phyloP scores from a whole-genome alignment of 257 asterid species.

The Ajuga chamaepitys region DNA sequence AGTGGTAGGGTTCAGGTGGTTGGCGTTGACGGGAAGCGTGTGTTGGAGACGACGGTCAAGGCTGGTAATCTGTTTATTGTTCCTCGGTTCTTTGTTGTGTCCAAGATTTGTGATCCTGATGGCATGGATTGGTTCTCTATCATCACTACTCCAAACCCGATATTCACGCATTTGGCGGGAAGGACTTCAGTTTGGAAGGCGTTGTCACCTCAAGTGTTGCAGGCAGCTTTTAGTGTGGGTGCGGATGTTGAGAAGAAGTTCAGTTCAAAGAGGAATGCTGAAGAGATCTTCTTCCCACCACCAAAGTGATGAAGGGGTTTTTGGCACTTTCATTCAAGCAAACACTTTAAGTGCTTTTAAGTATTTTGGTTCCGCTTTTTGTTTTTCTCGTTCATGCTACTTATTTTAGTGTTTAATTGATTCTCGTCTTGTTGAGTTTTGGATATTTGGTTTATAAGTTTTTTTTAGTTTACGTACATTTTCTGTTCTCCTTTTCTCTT shows the following conservation, averaged over 20 bases:
- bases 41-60: conserved; percentile 44
- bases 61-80: conserved; percentile 68
- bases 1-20: conserved; percentile 70
- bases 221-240: conserved; percentile 51
- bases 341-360: too few relatives aligned
- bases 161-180: conserved; percentile 61
- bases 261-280: conserved; percentile 46
- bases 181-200: conserved; percentile 62
- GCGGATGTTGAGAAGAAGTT: conserved; percentile 49
- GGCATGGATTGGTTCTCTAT: conserved; percentile 89
- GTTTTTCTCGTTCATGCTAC: too few relatives aligned
- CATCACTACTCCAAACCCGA: conserved; percentile 62
- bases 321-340: too few relatives aligned
- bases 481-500: too few relatives aligned
- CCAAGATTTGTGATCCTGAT: conserved; percentile 58
- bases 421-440: too few relatives aligned
- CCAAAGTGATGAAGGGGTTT: conserved; percentile 37
- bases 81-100: conserved; percentile 64
- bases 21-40: conserved; percentile 60
- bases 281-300: conserved; percentile 68
- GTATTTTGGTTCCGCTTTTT: too few relatives aligned
- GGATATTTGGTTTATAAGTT: too few relatives aligned
- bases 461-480: too few relatives aligned
- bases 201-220: conserved; percentile 51
- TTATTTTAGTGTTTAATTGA: too few relatives aligned